Conservation (phyloP, 352 stramenopile species). For the Globisporangium paroecandrum region DNA sequence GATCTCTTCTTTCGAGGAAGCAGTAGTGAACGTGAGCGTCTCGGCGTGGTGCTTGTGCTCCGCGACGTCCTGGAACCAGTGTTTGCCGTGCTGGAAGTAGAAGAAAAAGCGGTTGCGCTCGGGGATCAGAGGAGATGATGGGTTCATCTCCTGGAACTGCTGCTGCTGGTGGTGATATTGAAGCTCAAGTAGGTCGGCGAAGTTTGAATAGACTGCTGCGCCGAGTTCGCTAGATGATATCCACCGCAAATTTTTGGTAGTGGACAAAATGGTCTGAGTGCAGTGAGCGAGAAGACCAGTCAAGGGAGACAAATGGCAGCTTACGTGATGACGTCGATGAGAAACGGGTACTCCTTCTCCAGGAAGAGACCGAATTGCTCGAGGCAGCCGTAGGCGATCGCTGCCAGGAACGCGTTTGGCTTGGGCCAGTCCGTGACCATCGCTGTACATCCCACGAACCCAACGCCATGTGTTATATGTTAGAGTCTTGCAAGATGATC, state of each 20-base stretch:
- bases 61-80: constrained; percentile 41
- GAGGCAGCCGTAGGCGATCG: constrained; percentile 46
- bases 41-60: constrained; percentile 25
- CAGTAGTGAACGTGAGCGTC: constrained; percentile 18
- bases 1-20: constrained; percentile 34
- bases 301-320: background rate
- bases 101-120: constrained; percentile 28
- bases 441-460: constrained; percentile 15
- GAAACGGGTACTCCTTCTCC: constrained; percentile 47
- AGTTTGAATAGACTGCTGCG: constrained; percentile 41
- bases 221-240: constrained; percentile 26
- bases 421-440: constrained; percentile 40
- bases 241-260: background rate
- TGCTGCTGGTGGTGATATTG: background rate
- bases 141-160: background rate
- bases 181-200: constrained; percentile 24
- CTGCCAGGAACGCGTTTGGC: constrained; percentile 52
- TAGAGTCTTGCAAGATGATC: no score
- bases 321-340: constrained; percentile 32
- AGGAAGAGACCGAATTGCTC: constrained; percentile 42
- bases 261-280: no score
- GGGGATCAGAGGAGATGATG: background rate
- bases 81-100: constrained; percentile 47
- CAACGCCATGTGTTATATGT: no score
- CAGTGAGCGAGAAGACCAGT: background rate